Percentiles rank a stretch among this genome's conserved stretches.
Evolutionary conservation across 352 stramenopile species (phyloP).

Genomic region (Phytophthora ramorum): DNA sequence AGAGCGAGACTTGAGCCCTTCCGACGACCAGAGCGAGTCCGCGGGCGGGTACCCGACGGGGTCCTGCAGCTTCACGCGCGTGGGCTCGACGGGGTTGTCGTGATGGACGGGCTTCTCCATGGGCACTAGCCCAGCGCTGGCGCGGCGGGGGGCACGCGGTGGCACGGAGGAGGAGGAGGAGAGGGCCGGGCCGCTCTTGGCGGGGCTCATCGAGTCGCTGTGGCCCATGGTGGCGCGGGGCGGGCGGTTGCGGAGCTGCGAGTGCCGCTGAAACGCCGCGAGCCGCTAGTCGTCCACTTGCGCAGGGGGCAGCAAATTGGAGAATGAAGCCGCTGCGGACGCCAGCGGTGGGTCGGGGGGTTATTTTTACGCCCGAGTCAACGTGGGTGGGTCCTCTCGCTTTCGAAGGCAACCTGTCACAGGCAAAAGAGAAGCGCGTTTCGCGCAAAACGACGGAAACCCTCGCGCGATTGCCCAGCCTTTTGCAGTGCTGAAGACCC

Average conservation of each 20-base stretch:
- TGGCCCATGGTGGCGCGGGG: slow-evolving; percentile 37
- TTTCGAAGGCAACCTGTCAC: slow-evolving; percentile 33
- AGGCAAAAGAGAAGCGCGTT: slow-evolving; percentile 27
- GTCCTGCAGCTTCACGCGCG: slow-evolving; percentile 67
- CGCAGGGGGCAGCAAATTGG: slow-evolving; percentile 49
- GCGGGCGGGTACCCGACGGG: slow-evolving; percentile 42
- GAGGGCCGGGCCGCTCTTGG: slow-evolving; percentile 35
- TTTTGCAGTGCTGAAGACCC: slow-evolving; percentile 23
- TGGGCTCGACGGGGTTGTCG: slow-evolving; percentile 55
- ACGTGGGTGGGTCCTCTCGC: slow-evolving; percentile 18
- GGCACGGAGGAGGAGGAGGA: slow-evolving; percentile 5
- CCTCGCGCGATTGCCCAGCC: slow-evolving; percentile 11
- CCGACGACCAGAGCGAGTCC: slow-evolving; percentile 66
- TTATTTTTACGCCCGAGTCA: slow-evolving; percentile 49
- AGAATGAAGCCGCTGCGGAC: slow-evolving; percentile 47
- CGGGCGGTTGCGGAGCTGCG: slow-evolving; percentile 16
- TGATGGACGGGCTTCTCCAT: slow-evolving; percentile 49
- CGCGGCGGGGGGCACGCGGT: slow-evolving; percentile 16
- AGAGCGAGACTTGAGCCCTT: slow-evolving; percentile 53
- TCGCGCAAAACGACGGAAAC: slow-evolving; percentile 43
- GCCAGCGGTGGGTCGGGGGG: slow-evolving; percentile 21
- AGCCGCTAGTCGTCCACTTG: slow-evolving; percentile 35
- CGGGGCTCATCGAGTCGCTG: slow-evolving; percentile 52
- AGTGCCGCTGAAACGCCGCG: slow-evolving; percentile 25
- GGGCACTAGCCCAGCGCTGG: slow-evolving; percentile 7